Evolutionary conservation across 176 grass and related monocot species (phyloP).

Genomic region (Cocos nucifera): DNA sequence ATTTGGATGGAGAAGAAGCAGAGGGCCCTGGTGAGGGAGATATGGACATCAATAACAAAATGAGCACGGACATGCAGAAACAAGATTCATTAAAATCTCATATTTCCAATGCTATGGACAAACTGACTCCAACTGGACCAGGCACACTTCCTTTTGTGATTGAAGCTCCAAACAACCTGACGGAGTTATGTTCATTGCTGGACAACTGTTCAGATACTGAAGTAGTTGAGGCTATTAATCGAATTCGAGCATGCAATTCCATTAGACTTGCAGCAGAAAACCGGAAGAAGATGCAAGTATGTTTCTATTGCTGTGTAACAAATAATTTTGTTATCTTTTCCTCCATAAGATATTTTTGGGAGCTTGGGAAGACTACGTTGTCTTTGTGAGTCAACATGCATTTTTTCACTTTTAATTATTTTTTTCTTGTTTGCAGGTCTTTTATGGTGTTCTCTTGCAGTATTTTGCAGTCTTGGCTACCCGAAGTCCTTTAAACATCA

Average conservation of each 20-base stretch:
- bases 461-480: conserved; percentile 81
- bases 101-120: conserved; percentile 26
- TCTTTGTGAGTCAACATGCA: no score
- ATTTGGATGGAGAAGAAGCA: conserved; percentile 48
- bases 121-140: conserved; percentile 17
- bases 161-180: conserved; percentile 64
- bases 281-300: conserved; percentile 91
- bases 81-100: conserved; percentile 18
- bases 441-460: conserved; percentile 91
- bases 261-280: conserved; percentile 80
- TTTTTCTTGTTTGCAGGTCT: conserved; percentile 41
- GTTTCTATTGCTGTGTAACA: not conserved
- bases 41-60: conserved; percentile 25
- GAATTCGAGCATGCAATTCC: conserved; percentile 85
- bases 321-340: no score
- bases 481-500: conserved; percentile 56
- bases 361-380: no score
- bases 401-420: not conserved
- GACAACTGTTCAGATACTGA: conserved; percentile 69
- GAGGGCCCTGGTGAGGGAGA: conserved; percentile 38
- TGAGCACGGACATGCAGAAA: conserved; percentile 14
- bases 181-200: conserved; percentile 60
- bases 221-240: conserved; percentile 73
- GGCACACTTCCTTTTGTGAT: conserved; percentile 74
- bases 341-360: no score